Conservation (phyloP, 495 filamentous ascomycete genomes). For the Sporormia fimetaria region DNA sequence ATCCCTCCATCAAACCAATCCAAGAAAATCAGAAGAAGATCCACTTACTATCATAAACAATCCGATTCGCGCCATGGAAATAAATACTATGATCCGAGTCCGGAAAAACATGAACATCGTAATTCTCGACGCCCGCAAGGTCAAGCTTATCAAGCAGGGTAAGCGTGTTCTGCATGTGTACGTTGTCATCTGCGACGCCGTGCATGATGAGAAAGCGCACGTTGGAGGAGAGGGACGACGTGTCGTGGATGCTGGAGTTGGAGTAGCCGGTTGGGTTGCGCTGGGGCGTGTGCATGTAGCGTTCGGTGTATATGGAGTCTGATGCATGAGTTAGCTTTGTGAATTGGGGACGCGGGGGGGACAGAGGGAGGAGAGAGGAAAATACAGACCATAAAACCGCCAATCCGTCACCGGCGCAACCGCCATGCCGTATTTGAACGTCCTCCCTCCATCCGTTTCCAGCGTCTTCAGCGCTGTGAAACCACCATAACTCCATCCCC, state of each 20-base stretch:
- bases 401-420: constrained; percentile 97
- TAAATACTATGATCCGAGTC: constrained; percentile 93
- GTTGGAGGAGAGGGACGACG: constrained; percentile 54
- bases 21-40: not conserved
- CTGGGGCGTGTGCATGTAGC: constrained; percentile 89
- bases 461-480: constrained; percentile 96
- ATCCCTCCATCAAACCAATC: constrained; percentile 5
- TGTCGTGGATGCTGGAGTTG: constrained; percentile 60
- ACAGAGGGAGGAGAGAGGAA: not conserved
- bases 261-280: constrained; percentile 68
- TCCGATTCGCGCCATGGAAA: constrained; percentile 84
- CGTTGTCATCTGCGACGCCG: constrained; percentile 89
- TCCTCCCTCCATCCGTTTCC: constrained; percentile 76
- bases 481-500: constrained; percentile 97
- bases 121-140: constrained; percentile 75
- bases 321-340: not conserved
- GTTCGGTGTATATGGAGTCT: constrained; percentile 92
- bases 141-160: constrained; percentile 80
- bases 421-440: constrained; percentile 94
- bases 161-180: constrained; percentile 88
- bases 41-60: constrained; percentile 88
- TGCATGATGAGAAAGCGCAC: constrained; percentile 91
- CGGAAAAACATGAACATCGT: constrained; percentile 91
- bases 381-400: constrained; percentile 63
- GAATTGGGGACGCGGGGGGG: constrained; percentile 1